Evolutionary conservation across 2,329 filamentous ascomycete species (phyloP), one percentile per base, ranked within the genome.

Genomic region (Colletotrichum lupini): DNA sequence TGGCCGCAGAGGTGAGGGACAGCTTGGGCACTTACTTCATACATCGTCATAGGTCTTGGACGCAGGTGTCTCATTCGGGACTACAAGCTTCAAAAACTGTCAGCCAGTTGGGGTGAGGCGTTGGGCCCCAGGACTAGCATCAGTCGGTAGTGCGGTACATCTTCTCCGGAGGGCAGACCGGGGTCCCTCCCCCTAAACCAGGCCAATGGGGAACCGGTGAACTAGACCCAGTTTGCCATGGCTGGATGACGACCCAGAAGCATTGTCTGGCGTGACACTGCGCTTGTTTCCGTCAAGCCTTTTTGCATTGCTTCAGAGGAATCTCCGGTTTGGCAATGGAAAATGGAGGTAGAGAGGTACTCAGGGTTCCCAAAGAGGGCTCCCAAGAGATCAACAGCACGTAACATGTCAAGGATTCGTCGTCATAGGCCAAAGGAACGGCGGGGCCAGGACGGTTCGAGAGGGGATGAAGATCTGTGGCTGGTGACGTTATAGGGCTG

Each of bases 41-140:
- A 60, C 68, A 57, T 71, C 74, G 74, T 75, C 74, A 75, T 75
- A 67, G 74, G 74, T 75, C 74, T 75, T 75, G 72, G 72, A 12
- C 32, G 55, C 46, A 73, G 60, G 59, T 68, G 64, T 65, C 66
- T 69, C 70, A 65, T 24, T 61, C 66, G 46, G 46, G 60, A 73
- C 32, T 74, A 64, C 69, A 74, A 73, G 72, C 72, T 72, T 65
- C 67, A 52, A 30, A 42, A 5, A n/a, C 26, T 72, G 58, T 53
- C 56, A 35, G 49, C 53, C 72, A 70, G 71, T 73, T 32, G 60
- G 66, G 42, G 37, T 53, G 68, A 56, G 55, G 46, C 46, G 46
- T 22, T 67, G 64, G 52, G 52, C 42, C 14, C 14, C 37, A 42
- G 19, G 42, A n/a, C 42, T 49, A 49, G 60, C 56, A 67, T 49